These are phyloP conservation scores for Neurospora africana DNA, from an alignment of 495 filamentous ascomycete species.

Conservation along the genomic window DNA sequence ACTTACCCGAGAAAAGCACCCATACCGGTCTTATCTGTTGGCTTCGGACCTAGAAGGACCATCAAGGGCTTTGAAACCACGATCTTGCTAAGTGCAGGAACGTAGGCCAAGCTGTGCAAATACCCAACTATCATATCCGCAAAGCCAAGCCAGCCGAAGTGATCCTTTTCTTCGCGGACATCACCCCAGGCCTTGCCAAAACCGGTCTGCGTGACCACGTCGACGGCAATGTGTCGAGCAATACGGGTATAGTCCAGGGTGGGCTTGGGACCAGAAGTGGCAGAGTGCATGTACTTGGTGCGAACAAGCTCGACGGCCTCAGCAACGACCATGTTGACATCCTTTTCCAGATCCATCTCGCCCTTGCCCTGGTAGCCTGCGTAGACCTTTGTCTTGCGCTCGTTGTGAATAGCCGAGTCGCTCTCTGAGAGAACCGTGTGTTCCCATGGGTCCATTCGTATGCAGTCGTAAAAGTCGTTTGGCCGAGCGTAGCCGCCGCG, in stretches of 20 bases:
- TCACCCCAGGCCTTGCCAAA: conserved; percentile 21
- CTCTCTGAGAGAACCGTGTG: conserved; percentile 19
- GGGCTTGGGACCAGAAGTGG: conserved; percentile 24
- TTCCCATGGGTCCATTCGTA: conserved; percentile 2
- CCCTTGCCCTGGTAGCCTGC: conserved; percentile 38
- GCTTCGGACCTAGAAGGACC: background rate
- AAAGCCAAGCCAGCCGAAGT: background rate
- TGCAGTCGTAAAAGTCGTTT: background rate
- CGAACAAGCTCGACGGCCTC: background rate
- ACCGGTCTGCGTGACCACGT: conserved; percentile 35
- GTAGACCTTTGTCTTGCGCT: conserved; percentile 20
- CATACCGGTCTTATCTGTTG: background rate
- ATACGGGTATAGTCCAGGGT: background rate
- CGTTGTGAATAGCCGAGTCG: conserved; percentile 25
- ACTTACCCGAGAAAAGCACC: background rate
- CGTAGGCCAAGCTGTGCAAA: background rate
- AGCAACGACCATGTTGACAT: conserved; percentile 19
- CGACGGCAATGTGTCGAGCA: conserved; percentile 16
- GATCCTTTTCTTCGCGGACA: background rate
- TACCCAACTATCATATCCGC: background rate
- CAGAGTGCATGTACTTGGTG: conserved; percentile 12
- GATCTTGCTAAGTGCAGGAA: background rate
- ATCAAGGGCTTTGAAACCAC: background rate
- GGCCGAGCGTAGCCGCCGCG: conserved; percentile 8
- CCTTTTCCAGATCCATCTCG: conserved; percentile 26